Base-by-base conservation (phyloP, 2,329 filamentous ascomycete species). In the Didymella segeticola region DNA sequence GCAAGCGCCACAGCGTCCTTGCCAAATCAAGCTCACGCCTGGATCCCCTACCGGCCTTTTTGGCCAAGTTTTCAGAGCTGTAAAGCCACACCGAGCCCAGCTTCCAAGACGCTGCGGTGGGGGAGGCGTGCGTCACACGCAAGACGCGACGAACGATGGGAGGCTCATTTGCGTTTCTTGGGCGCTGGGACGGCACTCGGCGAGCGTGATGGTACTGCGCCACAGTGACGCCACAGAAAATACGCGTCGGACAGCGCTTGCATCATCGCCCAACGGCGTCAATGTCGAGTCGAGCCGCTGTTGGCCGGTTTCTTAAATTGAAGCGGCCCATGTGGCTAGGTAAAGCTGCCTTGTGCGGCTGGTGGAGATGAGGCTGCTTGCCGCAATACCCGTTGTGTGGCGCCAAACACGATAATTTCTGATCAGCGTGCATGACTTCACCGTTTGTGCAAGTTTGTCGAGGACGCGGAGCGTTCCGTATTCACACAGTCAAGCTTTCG, bases 341-440 rank as follows among this genome's bases (percentile, higher is more conserved):
- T 27, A 23, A 14, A 20, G n/a, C n/a, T 37, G 34, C 34, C 34
- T 33, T 17, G 23, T 41, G 27, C 43, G 20, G 51, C 36, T 31
- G 43, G 29, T 47, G 50, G 38, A 20, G 37, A 22, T 22, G 27
- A 8, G 15, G 14, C 10, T n/a, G 15, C 7, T 22, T 42, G 50
- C 50, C 50, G 50, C 45, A 31, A 38, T 48, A 48, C 5, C 51
- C 51, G 45, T 53, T 47, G 43, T 47, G 50, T 47, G 34, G 29
- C 48, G 34, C 41, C 27, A 30, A 12, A 47, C 10, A 25, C 22
- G 10, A 5, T 25, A 14, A 14, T 45, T 29, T 39, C 11, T 20
- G 15, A 29, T 10, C 25, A 34, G 12, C 22, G 19, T 22, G 25
- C 45, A 38, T 39, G 33, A 39, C 45, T 25, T 38, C 45, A 47